Evolutionary conservation across 2,329 filamentous ascomycete species (phyloP).

Genomic region (Monosporascus sp.): DNA sequence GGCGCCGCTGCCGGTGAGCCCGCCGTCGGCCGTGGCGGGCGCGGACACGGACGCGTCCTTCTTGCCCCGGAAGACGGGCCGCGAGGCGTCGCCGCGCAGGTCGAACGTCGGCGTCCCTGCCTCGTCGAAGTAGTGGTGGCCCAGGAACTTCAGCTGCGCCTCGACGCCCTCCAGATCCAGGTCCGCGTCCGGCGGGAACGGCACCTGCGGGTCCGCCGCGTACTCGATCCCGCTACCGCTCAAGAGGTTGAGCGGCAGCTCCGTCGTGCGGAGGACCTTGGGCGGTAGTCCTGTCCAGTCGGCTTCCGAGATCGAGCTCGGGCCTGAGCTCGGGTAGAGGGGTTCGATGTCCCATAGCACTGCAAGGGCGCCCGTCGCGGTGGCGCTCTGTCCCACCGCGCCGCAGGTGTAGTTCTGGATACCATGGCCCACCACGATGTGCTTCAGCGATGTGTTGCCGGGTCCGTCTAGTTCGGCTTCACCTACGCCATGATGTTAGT

Average conservation of each 20-base stretch:
- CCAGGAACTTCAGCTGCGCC: conserved; percentile 39
- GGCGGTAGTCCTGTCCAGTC: conserved; percentile 36
- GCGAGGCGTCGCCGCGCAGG: conserved; percentile 34
- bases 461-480: conserved; percentile 40
- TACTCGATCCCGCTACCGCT: conserved; percentile 22
- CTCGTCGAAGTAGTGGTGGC: conserved; percentile 62
- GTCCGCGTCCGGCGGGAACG: conserved; percentile 36
- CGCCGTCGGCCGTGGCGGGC: conserved; percentile 41
- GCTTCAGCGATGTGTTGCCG: conserved; percentile 36
- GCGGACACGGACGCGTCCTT: conserved; percentile 47
- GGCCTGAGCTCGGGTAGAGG: conserved; percentile 42
- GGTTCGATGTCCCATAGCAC: conserved; percentile 52
- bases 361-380: conserved; percentile 50
- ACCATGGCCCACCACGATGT: conserved; percentile 57
- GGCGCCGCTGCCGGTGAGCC: conserved; percentile 43
- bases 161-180: conserved; percentile 30
- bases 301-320: conserved; percentile 29
- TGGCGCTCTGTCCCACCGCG: conserved; percentile 25
- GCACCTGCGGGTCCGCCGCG: conserved; percentile 38
- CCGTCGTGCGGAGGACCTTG: conserved; percentile 33
- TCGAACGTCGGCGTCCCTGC: conserved; percentile 54
- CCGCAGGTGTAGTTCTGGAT: conserved; percentile 65
- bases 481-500: conserved; percentile 11
- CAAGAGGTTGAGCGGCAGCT: conserved; percentile 44
- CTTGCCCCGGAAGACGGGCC: conserved; percentile 39